Evolutionary conservation across 768 basidiomycete species (phyloP), one percentile per base, ranked within the genome.

Genomic region (Podaxis carcinomalis): DNA sequence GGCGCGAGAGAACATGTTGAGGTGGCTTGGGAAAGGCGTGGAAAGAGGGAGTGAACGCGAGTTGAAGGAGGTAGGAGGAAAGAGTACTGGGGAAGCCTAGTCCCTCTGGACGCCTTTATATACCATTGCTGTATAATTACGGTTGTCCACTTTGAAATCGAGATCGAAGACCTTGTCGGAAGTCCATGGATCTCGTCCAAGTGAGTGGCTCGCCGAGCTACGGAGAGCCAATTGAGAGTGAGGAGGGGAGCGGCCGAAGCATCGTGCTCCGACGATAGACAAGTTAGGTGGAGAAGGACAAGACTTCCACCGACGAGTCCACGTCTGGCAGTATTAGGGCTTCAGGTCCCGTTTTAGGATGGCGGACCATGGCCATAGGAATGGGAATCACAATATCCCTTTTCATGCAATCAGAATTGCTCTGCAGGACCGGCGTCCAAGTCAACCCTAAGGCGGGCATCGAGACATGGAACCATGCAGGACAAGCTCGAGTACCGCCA

Each of bases 1-100:
- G 56, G 61, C n/a, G 37, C 64, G 59, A 55, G 57, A 54, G 58
- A 68, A 61, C 66, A 67, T 66, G 9, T 16, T 64, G 51, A 6
- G 10, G 32, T 7, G 35, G 23, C 23, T 21, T 19, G 36, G n/a
- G 14, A 28, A 51, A 49, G 50, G 39, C 27, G 14, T 28, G 40
- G 40, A 28, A 7, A 35, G 2, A 23, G 23, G 28, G 40, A 62
- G 57, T 56, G 32, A 36, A 25, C 40, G 39, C 13, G 25, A 25
- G 46, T n/a, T 37, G 49, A n/a, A 42, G 23, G 28, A 13, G 51
- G 27, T 23, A 14, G 23, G 47, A 11, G 32, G 21, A 27, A 39
- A 51, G 44, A 6, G 39, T 37, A 19, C 53, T 53, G 58, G 21
- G 21, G 62, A 56, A 55, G 28, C 42, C 5, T 25, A 55, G 27